Evolutionary conservation across 352 stramenopile species (phyloP), one percentile per base, ranked within the genome.

Genomic region (Pythium insidiosum): DNA sequence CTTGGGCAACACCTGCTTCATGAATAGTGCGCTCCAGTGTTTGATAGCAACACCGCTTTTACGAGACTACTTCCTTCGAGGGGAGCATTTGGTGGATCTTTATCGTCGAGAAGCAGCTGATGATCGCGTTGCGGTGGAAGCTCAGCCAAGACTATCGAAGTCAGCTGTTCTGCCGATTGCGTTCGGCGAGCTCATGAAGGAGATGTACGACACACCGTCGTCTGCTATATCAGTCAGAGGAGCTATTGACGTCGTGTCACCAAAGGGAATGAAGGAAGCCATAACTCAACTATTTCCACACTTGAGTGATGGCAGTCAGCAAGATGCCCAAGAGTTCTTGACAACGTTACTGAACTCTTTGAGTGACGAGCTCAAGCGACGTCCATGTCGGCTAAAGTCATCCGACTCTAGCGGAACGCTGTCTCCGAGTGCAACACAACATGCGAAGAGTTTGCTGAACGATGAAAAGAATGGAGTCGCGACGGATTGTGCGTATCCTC

Each of bases 291-390:
- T 96, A 34, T 84, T 92, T 24, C 76, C 80, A 1, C 66, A 97
- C 30, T 97, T 98, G 53, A 52, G 58, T 11, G 94, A 96, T 11
- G 81, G 91, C 41, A 75, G 80, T 6, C 95, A 99, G 63, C 95
- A 99, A 47, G 96, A 98, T 59, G 81, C 88, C 3, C 89, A 98
- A 53, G 96, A 99, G 53, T 81, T 98, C 11, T 59, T 99, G 0
- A 64, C 67, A 1, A 94, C 84, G 21, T 56, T 99, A 10, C 53
- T 99, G 5, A 84, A 94, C 57, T 78, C 76, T 19, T 73, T 99
- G 13, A 84, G 89, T 44, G 93, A 98, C 51, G 92, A 98, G 53
- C 58, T 98, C 3, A 97, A 97, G 65, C 65, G 87, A 33, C 67
- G 95, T 5, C 68, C 51, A 19, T 23, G 28, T 6, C n/a, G n/a